phyloP scores from a whole-genome alignment of 495 filamentous ascomycete genomes.

The Penicillium desertorum region DNA sequence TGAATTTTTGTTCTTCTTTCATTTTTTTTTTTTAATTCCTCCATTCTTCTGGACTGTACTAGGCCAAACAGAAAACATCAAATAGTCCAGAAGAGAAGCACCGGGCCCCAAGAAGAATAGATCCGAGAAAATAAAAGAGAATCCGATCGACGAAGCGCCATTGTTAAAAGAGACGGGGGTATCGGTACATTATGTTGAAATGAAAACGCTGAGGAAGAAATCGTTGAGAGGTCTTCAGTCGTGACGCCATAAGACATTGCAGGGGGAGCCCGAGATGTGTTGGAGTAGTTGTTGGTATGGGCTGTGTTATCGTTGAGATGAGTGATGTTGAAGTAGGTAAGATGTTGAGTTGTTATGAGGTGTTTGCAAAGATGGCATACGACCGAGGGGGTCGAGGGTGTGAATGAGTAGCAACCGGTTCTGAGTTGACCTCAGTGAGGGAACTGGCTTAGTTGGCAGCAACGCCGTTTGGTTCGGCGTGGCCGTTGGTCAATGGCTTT shows the following conservation, averaged over 20 bases:
- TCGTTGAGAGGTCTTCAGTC: constrained; percentile 54
- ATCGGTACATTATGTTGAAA: constrained; percentile 47
- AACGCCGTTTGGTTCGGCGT: constrained; percentile 24
- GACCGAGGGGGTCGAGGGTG: constrained; percentile 4
- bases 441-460: constrained; percentile 32
- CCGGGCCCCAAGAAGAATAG: constrained; percentile 18
- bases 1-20: constrained; percentile 35
- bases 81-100: constrained; percentile 18
- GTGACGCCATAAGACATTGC: constrained; percentile 49
- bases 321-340: constrained; percentile 48
- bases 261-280: constrained; percentile 32
- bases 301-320: constrained; percentile 42
- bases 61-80: constrained; percentile 8
- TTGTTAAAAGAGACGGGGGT: constrained; percentile 43
- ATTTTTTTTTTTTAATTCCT: constrained; percentile 12
- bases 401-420: background rate
- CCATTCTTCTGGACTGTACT: constrained; percentile 9
- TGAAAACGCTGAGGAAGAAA: constrained; percentile 49
- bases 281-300: constrained; percentile 30
- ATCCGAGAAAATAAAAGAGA: constrained; percentile 28
- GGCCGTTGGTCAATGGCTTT: constrained; percentile 23
- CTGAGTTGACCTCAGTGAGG: constrained; percentile 15
- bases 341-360: constrained; percentile 23
- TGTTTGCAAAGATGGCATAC: constrained; percentile 16
- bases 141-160: constrained; percentile 35